Conservation (phyloP, 768 basidiomycete genomes). For the Leucosporidium scottii region DNA sequence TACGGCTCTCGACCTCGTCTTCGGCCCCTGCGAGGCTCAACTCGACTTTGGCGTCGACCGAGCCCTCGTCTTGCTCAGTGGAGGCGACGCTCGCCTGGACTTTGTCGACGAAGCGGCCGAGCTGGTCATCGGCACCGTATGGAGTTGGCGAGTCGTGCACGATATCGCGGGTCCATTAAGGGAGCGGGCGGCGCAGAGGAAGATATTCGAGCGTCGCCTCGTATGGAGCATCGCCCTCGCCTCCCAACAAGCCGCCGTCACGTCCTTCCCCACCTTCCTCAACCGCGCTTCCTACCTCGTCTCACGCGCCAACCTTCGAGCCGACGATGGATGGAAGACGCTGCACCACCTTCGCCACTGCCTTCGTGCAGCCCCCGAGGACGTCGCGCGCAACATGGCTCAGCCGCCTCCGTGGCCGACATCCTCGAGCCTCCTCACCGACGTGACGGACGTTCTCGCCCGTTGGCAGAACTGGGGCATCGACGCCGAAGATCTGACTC, state of each 20-base stretch:
- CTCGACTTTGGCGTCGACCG: neutral
- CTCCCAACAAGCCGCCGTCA: conserved; percentile 18
- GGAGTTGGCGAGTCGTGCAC: conserved; percentile 29
- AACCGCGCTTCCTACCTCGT: conserved; percentile 78
- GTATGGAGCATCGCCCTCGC: conserved; percentile 15
- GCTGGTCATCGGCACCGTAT: conserved; percentile 33
- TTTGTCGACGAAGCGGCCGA: conserved; percentile 34
- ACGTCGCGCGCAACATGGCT: conserved; percentile 22
- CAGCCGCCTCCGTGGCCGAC: neutral
- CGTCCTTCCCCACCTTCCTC: conserved; percentile 63
- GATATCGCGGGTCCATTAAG: conserved; percentile 6
- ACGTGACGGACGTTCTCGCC: conserved; percentile 1
- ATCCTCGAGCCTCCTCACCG: neutral
- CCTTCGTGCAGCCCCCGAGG: conserved; percentile 47
- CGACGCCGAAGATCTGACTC: conserved; percentile 12
- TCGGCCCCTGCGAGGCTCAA: conserved; percentile 6
- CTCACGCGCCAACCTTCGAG: conserved; percentile 60
- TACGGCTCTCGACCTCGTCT: conserved; percentile 15
- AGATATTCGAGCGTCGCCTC: conserved; percentile 4
- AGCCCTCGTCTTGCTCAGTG: neutral
- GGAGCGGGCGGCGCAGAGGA: conserved; percentile 1
- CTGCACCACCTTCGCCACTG: conserved; percentile 69
- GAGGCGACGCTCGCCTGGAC: conserved; percentile 23
- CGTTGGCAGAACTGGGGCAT: conserved; percentile 22
- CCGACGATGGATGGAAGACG: conserved; percentile 64